These are phyloP conservation scores for Dactylellina haptotyla DNA, from an alignment of 2,329 filamentous ascomycete species.

Conservation along the genomic window DNA sequence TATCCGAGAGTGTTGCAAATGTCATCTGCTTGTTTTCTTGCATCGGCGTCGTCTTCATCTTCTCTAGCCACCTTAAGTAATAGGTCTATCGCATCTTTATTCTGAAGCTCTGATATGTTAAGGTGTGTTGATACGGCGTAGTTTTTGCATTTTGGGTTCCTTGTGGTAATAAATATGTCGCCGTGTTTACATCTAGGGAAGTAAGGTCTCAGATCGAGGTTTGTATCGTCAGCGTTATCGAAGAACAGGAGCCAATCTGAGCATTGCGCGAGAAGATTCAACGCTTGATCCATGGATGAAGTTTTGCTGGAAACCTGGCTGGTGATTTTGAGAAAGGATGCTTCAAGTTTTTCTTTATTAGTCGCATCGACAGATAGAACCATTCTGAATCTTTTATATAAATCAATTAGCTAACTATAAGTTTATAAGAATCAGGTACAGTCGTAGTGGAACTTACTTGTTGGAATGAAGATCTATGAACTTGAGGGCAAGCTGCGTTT, in stretches of 20 bases:
- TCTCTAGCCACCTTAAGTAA: not conserved
- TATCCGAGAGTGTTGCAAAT: not conserved
- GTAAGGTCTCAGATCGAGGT: not conserved
- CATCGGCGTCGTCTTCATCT: not conserved
- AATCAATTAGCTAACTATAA: not conserved
- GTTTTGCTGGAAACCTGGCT: not conserved
- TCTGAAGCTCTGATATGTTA: not conserved
- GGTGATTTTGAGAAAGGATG: not conserved
- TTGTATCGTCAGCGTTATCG: conserved; percentile 3
- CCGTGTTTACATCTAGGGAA: conserved; percentile 5
- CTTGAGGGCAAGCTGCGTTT: not conserved
- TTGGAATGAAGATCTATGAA: not conserved
- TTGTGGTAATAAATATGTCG: conserved; percentile 9
- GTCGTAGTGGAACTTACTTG: not conserved
- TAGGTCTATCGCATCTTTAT: not conserved
- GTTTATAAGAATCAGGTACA: not conserved
- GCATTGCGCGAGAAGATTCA: not conserved
- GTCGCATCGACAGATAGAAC: not conserved
- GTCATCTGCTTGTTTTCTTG: not conserved
- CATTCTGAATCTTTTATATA: not conserved
- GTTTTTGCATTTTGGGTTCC: not conserved
- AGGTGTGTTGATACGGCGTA: not conserved
- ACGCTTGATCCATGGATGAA: not conserved
- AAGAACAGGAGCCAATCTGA: not conserved
- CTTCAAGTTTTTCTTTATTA: not conserved